Percentiles rank a stretch among this genome's conserved stretches.
phyloP scores from a whole-genome alignment of 2,329 filamentous ascomycete genomes.

The Aureobasidium sp. region DNA sequence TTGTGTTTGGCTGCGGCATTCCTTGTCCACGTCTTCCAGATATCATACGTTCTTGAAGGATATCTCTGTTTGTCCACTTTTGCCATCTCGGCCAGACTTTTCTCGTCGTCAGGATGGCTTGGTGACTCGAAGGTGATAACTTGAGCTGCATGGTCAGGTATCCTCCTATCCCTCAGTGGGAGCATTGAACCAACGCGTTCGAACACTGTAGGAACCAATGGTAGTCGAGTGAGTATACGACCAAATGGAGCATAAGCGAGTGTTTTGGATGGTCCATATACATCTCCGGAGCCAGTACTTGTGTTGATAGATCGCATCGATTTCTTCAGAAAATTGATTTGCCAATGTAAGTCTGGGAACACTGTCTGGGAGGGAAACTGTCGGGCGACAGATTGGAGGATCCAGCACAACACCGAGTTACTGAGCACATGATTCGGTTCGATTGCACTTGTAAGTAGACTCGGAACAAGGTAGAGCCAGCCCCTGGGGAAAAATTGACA shows the following conservation, averaged over 20 bases:
- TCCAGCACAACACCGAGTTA: constrained; percentile 27
- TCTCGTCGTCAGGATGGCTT: constrained; percentile 11
- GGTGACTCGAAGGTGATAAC: constrained; percentile 23
- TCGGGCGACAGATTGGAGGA: constrained; percentile 22
- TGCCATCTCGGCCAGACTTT: constrained; percentile 18
- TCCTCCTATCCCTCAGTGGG: neutral
- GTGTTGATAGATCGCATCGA: constrained; percentile 16
- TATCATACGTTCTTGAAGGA: constrained; percentile 26
- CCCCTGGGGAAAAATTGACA: constrained; percentile 30
- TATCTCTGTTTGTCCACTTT: constrained; percentile 21
- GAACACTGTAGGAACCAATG: neutral
- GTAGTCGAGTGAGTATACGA: constrained; percentile 17
- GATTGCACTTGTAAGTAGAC: constrained; percentile 24
- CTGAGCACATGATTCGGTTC: constrained; percentile 29
- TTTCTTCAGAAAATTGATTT: constrained; percentile 19
- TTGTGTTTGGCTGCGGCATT: neutral
- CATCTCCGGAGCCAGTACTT: constrained; percentile 27
- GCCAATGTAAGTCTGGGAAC: constrained; percentile 21
- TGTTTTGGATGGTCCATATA: constrained; percentile 23
- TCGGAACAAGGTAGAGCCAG: constrained; percentile 23
- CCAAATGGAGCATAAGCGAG: constrained; percentile 26
- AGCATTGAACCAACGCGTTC: neutral
- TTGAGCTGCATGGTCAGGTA: neutral
- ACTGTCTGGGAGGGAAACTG: constrained; percentile 18
- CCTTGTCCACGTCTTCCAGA: constrained; percentile 15